Conservation (phyloP, 2,329 filamentous ascomycete genomes). For the Talaromyces rugulosus region DNA sequence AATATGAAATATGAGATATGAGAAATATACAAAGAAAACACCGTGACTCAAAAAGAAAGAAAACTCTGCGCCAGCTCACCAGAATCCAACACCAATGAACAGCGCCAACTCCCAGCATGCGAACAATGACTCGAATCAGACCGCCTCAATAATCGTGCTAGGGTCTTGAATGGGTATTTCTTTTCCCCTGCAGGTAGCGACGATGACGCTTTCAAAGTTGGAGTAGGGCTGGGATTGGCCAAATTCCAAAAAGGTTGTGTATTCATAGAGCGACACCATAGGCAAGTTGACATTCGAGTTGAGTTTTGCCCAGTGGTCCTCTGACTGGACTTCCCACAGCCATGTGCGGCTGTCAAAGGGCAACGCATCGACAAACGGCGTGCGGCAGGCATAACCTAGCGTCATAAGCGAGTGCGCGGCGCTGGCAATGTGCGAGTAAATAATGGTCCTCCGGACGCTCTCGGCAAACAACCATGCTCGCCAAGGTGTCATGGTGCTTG, state of each 20-base stretch:
- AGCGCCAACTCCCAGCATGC: neutral
- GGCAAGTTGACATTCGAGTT: conserved; percentile 1
- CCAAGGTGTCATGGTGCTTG: conserved; percentile 18
- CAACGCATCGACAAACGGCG: conserved; percentile 25
- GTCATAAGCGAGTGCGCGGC: conserved; percentile 27
- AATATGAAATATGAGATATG: neutral
- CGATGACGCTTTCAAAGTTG: conserved; percentile 19
- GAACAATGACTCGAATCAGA: neutral
- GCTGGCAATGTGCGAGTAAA: conserved; percentile 25
- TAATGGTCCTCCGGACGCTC: conserved; percentile 10
- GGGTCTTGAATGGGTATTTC: conserved; percentile 5
- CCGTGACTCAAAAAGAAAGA: neutral
- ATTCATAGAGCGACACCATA: conserved; percentile 25
- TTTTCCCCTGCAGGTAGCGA: conserved; percentile 24
- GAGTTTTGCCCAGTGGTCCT: conserved; percentile 9
- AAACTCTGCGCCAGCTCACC: neutral
- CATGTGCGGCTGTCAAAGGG: conserved; percentile 25
- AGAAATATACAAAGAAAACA: neutral
- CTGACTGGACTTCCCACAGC: conserved; percentile 21
- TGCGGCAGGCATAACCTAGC: conserved; percentile 23
- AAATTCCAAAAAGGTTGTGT: conserved; percentile 20
- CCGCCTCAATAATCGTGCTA: neutral
- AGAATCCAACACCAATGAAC: neutral
- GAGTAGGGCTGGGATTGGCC: conserved; percentile 18
- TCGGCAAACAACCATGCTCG: conserved; percentile 12